Conservation (phyloP, 2,329 filamentous ascomycete species). For the Tolypocladium inflatum region DNA sequence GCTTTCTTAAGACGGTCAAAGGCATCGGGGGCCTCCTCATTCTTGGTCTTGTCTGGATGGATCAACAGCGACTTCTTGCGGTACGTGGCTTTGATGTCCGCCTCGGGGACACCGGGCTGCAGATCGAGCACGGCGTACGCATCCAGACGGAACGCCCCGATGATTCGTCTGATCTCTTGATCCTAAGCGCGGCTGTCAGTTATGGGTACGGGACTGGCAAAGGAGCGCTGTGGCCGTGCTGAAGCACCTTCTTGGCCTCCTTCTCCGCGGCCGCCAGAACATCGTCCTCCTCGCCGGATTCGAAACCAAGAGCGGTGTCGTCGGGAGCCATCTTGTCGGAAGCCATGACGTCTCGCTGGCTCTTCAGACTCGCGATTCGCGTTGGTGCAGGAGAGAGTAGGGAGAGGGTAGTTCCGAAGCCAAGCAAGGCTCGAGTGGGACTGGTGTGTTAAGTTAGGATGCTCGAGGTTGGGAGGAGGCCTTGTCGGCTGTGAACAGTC, state of each 20-base stretch:
- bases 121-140: slow-evolving; percentile 87
- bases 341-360: background rate
- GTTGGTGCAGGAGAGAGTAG: too few relatives aligned
- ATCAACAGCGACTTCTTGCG: slow-evolving; percentile 98
- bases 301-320: slow-evolving; percentile 11
- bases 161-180: slow-evolving; percentile 89
- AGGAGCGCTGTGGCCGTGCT: background rate
- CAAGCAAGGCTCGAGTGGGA: background rate
- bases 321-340: slow-evolving; percentile 24
- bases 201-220: background rate
- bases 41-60: slow-evolving; percentile 95
- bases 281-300: slow-evolving; percentile 53
- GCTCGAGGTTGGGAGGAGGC: background rate
- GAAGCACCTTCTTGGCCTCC: slow-evolving; percentile 71
- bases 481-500: too few relatives aligned
- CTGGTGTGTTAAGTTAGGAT: background rate
- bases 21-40: slow-evolving; percentile 82
- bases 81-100: slow-evolving; percentile 90
- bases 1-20: slow-evolving; percentile 97
- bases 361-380: background rate
- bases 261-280: slow-evolving; percentile 72
- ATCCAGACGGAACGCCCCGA: slow-evolving; percentile 73
- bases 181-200: slow-evolving; percentile 46
- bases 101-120: slow-evolving; percentile 88
- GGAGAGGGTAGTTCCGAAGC: background rate